Percentiles rank a stretch among this genome's conserved stretches.
These are phyloP conservation scores for Pseudogymnoascus sp. DNA, from an alignment of 2,329 filamentous ascomycete genomes.

Conservation along the genomic window DNA sequence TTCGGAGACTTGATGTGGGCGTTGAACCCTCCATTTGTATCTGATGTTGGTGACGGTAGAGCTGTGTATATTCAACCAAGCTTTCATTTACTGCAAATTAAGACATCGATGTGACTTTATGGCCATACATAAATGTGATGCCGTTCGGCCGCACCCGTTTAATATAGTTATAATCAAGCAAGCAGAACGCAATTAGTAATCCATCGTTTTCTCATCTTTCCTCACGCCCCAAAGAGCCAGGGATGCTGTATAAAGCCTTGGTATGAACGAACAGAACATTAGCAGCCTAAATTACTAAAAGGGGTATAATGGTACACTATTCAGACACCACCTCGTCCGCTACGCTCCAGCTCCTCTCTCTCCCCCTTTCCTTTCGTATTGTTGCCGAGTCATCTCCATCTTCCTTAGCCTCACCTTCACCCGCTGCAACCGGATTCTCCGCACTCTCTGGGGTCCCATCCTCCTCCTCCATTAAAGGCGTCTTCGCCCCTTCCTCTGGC, in stretches of 20 bases:
- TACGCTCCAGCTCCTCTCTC: constrained; percentile 24
- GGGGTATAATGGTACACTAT: constrained; percentile 9
- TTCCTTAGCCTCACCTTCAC: not conserved
- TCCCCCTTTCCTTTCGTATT: not conserved
- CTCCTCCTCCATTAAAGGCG: constrained; percentile 18
- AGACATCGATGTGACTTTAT: not conserved
- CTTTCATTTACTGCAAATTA: not conserved
- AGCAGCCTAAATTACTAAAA: not conserved
- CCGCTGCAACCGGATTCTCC: not conserved
- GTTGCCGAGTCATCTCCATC: not conserved
- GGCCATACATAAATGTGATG: too few relatives aligned
- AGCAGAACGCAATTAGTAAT: not conserved
- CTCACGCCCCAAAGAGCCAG: not conserved
- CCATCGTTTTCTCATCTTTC: not conserved
- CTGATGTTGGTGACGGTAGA: not conserved
- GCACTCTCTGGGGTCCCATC: not conserved
- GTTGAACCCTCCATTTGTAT: not conserved
- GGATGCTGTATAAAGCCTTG: not conserved
- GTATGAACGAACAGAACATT: constrained; percentile 1
- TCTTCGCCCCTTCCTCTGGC: constrained; percentile 16
- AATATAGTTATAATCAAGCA: not conserved
- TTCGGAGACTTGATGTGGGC: not conserved
- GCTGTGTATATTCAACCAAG: not conserved
- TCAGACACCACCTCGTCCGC: constrained; percentile 22
- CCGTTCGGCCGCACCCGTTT: too few relatives aligned